These are phyloP conservation scores for Lasiodiplodia sp. DNA, from an alignment of 2,329 filamentous ascomycete genomes.

Conservation along the genomic window DNA sequence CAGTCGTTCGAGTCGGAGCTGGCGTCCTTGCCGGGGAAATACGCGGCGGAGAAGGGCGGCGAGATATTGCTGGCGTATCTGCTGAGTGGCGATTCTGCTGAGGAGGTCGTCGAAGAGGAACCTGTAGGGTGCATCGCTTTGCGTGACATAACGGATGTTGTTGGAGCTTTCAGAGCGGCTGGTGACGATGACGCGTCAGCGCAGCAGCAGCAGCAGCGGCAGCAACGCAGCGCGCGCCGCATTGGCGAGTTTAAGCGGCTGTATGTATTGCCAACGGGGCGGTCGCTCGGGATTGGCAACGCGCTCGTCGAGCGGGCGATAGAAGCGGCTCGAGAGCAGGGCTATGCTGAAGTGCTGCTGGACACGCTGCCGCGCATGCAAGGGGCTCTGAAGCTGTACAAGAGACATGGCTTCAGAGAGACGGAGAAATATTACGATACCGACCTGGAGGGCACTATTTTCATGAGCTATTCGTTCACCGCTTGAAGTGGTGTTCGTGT, in stretches of 20 bases:
- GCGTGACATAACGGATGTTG: constrained; percentile 38
- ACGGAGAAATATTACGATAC: constrained; percentile 64
- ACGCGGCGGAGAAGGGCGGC: constrained; percentile 54
- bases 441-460: constrained; percentile 61
- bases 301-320: constrained; percentile 56
- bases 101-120: neutral
- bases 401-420: constrained; percentile 59
- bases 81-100: neutral
- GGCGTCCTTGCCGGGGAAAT: constrained; percentile 61
- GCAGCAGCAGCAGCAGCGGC: neutral
- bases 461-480: constrained; percentile 51
- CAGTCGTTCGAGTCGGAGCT: constrained; percentile 64
- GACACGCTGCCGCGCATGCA: constrained; percentile 64
- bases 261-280: constrained; percentile 57
- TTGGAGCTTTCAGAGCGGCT: neutral
- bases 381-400: constrained; percentile 59
- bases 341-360: constrained; percentile 61
- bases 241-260: constrained; percentile 65
- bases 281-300: constrained; percentile 59
- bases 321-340: constrained; percentile 53
- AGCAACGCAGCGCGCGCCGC: neutral
- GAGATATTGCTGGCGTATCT: constrained; percentile 57
- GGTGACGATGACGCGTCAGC: neutral
- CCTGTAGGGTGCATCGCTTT: constrained; percentile 58
- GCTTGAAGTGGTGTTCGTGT: neutral